Conservation (phyloP, 306 rosid genomes). For the Cucurbita ficifolia region DNA sequence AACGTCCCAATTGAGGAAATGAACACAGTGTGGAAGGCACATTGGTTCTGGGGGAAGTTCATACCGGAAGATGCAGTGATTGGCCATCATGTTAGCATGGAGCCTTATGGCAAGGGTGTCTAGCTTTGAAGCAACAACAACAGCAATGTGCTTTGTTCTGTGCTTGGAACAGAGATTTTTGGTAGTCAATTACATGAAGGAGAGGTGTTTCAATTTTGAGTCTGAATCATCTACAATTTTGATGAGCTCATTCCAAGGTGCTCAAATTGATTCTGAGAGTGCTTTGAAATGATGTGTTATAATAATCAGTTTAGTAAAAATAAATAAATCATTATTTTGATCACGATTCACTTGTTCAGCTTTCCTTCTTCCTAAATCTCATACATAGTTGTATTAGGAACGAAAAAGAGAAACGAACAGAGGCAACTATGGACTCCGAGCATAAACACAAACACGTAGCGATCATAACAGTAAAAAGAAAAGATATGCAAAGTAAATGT, state of each 20-base stretch:
- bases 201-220: neutral
- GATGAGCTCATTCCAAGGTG: neutral
- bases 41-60: slow-evolving; percentile 40
- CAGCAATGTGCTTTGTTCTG: neutral
- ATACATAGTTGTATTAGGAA: neutral
- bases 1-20: slow-evolving; percentile 40
- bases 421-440: neutral
- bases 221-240: neutral
- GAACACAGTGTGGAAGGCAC: slow-evolving; percentile 29
- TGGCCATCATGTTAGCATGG: slow-evolving; percentile 6
- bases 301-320: neutral
- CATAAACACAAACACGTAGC: neutral
- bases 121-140: neutral
- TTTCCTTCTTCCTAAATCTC: neutral
- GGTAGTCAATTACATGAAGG: neutral
- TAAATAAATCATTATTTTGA: too few relatives aligned
- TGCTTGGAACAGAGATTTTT: neutral
- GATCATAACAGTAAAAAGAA: neutral
- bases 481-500: neutral
- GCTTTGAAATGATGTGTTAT: neutral
- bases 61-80: slow-evolving; percentile 15
- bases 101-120: neutral
- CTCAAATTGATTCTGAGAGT: neutral
- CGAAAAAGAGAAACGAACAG: neutral
- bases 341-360: too few relatives aligned